A percentile compares a stretch with the other conserved stretches of the same genome.
Conservation (phyloP, 768 basidiomycete genomes). For the Lentinula sp. region DNA sequence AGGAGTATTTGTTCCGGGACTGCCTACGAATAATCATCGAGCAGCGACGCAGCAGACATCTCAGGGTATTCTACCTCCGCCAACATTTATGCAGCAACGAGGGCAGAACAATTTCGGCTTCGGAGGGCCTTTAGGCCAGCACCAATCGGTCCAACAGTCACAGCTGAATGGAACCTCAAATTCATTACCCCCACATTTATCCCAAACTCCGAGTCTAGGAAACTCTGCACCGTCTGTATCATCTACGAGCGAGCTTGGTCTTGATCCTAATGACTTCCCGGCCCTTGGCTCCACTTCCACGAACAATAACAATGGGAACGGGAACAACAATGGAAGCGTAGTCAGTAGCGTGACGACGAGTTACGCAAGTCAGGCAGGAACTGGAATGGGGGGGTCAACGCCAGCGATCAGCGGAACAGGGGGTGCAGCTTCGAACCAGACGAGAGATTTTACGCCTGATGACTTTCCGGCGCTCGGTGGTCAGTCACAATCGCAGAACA, state of each 20-base stretch:
- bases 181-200: conserved; percentile 49
- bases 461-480: conserved; percentile 87
- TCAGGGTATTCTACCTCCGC: conserved; percentile 43
- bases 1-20: conserved; percentile 47
- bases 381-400: conserved; percentile 25
- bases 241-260: conserved; percentile 68
- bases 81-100: conserved; percentile 58
- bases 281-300: conserved; percentile 62
- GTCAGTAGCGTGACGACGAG: conserved; percentile 46
- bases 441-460: conserved; percentile 76
- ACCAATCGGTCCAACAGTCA: conserved; percentile 40
- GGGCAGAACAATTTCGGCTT: conserved; percentile 63
- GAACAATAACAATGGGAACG: conserved; percentile 29
- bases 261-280: conserved; percentile 87
- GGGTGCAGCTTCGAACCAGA: conserved; percentile 27
- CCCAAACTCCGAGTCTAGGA: conserved; percentile 43
- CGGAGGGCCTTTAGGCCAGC: conserved; percentile 27
- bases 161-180: conserved; percentile 48
- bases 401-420: conserved; percentile 28
- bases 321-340: conserved; percentile 22
- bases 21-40: conserved; percentile 59
- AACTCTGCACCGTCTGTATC: conserved; percentile 52
- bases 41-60: conserved; percentile 44
- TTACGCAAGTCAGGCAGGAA: conserved; percentile 73
- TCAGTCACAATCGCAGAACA: conserved; percentile 21